phyloP scores from a whole-genome alignment of 805 yeast genomes.

The Schwanniomyces pseudopolymorphus region DNA sequence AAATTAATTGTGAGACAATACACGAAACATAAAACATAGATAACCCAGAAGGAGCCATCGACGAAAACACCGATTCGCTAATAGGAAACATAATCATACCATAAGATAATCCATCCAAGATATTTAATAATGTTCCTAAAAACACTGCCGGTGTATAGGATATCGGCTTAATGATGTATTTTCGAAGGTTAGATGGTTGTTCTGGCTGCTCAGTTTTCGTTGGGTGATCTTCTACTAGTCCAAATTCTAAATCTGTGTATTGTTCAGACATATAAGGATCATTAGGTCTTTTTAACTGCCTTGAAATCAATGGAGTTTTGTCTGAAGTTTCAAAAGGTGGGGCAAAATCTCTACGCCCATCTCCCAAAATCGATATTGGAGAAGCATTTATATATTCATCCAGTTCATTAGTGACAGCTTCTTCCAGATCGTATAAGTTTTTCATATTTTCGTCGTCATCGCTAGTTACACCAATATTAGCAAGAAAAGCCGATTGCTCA shows the following conservation, averaged over 20 bases:
- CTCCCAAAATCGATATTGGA: constrained; percentile 7
- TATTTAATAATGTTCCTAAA: constrained; percentile 79
- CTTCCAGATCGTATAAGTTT: background rate
- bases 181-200: background rate
- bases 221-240: constrained; percentile 1
- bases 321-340: background rate
- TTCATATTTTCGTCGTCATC: constrained; percentile 12
- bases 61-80: constrained; percentile 72
- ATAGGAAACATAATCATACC: constrained; percentile 98
- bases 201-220: constrained; percentile 3
- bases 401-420: background rate
- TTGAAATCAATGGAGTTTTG: constrained; percentile 4
- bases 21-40: constrained; percentile 94
- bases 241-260: constrained; percentile 4
- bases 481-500: constrained; percentile 57
- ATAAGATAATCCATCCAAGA: constrained; percentile 89
- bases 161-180: constrained; percentile 35
- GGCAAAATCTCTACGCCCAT: background rate
- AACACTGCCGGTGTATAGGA: constrained; percentile 75
- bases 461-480: constrained; percentile 54
- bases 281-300: background rate
- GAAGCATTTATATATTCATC: constrained; percentile 11
- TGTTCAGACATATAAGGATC: background rate
- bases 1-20: constrained; percentile 83
- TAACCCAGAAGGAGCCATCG: constrained; percentile 83